These are phyloP conservation scores for Boletus subparvulus DNA, from an alignment of 768 basidiomycete species.

Conservation along the genomic window DNA sequence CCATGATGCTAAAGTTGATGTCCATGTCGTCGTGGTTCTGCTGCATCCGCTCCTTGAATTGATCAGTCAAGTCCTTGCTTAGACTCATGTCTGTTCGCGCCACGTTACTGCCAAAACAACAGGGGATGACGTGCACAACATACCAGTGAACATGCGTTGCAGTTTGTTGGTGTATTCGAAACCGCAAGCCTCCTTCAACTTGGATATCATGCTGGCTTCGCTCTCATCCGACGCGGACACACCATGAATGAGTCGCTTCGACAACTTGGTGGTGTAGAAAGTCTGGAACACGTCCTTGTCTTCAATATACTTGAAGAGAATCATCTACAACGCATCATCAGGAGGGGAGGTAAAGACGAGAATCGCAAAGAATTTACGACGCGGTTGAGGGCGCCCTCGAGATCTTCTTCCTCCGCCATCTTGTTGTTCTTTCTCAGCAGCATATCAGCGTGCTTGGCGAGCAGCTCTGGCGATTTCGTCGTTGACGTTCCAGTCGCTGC, in stretches of 20 bases:
- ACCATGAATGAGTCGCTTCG: slow-evolving; percentile 87
- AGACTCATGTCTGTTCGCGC: slow-evolving; percentile 81
- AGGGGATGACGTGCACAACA: slow-evolving; percentile 5
- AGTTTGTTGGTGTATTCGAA: slow-evolving; percentile 97
- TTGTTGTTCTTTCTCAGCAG: slow-evolving; percentile 94
- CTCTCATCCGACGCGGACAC: slow-evolving; percentile 94
- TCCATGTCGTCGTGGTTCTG: slow-evolving; percentile 83
- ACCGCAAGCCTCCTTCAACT: slow-evolving; percentile 94
- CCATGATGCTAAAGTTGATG: slow-evolving; percentile 90
- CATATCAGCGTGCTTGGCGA: slow-evolving; percentile 90
- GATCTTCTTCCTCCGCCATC: slow-evolving; percentile 85
- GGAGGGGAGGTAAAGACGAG: not conserved
- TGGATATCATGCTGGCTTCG: slow-evolving; percentile 97
- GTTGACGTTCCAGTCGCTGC: slow-evolving; percentile 81
- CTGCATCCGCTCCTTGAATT: slow-evolving; percentile 92
- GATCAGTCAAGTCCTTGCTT: slow-evolving; percentile 92
- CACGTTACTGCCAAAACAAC: slow-evolving; percentile 1
- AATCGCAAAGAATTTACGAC: slow-evolving; percentile 55
- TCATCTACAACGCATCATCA: slow-evolving; percentile 62
- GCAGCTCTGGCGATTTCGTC: slow-evolving; percentile 85
- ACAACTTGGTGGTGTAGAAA: slow-evolving; percentile 93
- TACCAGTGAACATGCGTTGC: slow-evolving; percentile 95
- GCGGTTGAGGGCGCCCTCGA: slow-evolving; percentile 87
- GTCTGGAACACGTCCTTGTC: slow-evolving; percentile 99
- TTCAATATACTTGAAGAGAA: slow-evolving; percentile 96